phyloP scores from a whole-genome alignment of 2,329 filamentous ascomycete genomes.

The Ascochyta lentis region DNA sequence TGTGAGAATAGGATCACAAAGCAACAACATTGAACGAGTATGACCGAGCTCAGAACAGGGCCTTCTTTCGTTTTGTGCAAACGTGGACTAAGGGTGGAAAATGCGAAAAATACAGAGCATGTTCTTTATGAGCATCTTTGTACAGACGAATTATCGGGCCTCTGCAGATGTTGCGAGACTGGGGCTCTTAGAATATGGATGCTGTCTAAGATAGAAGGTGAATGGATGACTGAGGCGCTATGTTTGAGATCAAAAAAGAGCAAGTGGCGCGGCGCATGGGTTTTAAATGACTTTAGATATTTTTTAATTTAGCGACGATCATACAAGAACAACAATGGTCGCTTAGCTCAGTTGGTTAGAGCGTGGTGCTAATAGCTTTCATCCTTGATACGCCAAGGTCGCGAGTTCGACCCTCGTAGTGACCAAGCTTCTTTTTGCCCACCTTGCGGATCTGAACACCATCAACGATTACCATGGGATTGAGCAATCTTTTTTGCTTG shows the following conservation, averaged over 20 bases:
- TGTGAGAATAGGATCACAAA: background rate
- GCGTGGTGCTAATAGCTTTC: constrained; percentile 20
- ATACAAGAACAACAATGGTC: background rate
- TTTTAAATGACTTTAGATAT: too few species aligned
- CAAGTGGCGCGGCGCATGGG: too few species aligned
- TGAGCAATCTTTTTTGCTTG: background rate
- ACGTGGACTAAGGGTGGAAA: background rate
- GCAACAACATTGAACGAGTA: background rate
- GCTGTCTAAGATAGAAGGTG: too few species aligned
- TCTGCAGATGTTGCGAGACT: too few species aligned
- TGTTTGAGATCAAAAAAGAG: too few species aligned
- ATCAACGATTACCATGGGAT: background rate
- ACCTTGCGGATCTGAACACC: too few species aligned
- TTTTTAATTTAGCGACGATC: too few species aligned
- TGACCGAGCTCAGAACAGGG: background rate
- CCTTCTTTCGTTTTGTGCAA: background rate
- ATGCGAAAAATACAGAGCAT: too few species aligned
- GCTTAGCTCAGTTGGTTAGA: constrained; percentile 24
- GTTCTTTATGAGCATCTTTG: background rate
- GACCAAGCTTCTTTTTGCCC: constrained; percentile 15
- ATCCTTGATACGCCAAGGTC: constrained; percentile 20
- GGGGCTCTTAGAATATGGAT: too few species aligned
- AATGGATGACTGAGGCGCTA: too few species aligned
- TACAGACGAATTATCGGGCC: background rate
- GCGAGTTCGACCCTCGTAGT: constrained; percentile 24